These are phyloP conservation scores for Kandelia obovata DNA, from an alignment of 345 rosid genomes.

Conservation along the genomic window DNA sequence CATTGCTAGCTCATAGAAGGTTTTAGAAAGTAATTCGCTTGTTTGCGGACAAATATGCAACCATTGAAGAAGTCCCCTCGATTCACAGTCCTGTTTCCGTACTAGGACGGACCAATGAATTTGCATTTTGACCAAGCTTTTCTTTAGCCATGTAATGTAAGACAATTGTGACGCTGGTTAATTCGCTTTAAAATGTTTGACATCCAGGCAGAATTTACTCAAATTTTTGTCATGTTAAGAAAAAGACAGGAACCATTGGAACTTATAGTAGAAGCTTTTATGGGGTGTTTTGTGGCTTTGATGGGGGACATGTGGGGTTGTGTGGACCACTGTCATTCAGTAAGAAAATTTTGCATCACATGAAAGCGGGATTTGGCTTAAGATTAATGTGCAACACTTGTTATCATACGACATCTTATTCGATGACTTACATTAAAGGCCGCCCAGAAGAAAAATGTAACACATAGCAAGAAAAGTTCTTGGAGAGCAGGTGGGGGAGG, in stretches of 20 bases:
- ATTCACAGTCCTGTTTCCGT: too few species aligned
- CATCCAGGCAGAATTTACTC: background rate
- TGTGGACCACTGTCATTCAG: background rate
- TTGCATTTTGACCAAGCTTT: background rate
- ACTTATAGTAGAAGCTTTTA: background rate
- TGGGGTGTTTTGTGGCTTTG: slow-evolving; percentile 10
- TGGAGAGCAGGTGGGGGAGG: too few species aligned
- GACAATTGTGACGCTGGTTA: background rate
- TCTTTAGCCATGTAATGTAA: background rate
- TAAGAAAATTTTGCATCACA: background rate
- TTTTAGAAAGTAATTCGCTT: too few species aligned
- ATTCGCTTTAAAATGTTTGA: background rate
- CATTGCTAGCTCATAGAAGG: too few species aligned
- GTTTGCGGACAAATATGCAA: too few species aligned
- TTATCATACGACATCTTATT: background rate
- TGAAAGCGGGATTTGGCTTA: background rate
- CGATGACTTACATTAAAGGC: too few species aligned
- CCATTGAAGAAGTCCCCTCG: too few species aligned
- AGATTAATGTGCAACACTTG: background rate
- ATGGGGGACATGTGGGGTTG: slow-evolving; percentile 15
- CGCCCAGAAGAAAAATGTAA: slow-evolving; percentile 1
- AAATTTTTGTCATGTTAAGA: background rate
- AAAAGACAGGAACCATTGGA: background rate
- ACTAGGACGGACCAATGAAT: too few species aligned
- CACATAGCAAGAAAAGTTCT: background rate